phyloP scores from a whole-genome alignment of 2,329 filamentous ascomycete genomes.

The Intubia oerlemansii region DNA sequence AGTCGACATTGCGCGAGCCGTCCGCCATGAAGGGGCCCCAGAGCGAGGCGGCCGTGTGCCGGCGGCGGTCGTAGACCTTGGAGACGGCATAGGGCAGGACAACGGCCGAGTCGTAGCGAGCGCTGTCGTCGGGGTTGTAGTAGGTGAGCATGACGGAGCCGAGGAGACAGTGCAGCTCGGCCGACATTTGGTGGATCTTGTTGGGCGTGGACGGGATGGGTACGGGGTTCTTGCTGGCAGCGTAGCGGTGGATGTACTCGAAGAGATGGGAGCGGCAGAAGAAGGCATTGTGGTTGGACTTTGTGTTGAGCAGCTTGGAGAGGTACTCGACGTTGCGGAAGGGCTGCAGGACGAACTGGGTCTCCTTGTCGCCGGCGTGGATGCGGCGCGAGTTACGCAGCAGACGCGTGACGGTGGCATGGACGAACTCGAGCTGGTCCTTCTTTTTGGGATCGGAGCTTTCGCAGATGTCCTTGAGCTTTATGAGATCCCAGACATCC shows the following conservation, averaged over 20 bases:
- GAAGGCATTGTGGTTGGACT: conserved; percentile 34
- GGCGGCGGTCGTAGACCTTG: conserved; percentile 52
- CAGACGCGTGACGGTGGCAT: conserved; percentile 21
- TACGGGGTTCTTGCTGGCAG: not conserved
- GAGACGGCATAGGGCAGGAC: conserved; percentile 42
- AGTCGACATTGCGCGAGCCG: conserved; percentile 41
- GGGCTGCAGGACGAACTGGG: conserved; percentile 12
- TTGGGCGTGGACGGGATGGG: conserved; percentile 11
- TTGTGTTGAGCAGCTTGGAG: conserved; percentile 19
- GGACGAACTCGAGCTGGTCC: conserved; percentile 25
- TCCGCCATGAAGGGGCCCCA: conserved; percentile 59
- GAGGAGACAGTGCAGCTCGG: conserved; percentile 48
- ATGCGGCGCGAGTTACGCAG: conserved; percentile 21
- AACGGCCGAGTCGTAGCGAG: conserved; percentile 15
- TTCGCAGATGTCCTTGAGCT: conserved; percentile 21
- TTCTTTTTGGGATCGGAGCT: conserved; percentile 17
- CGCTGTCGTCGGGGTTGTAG: conserved; percentile 9
- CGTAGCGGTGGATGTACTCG: conserved; percentile 13
- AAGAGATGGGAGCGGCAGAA: conserved; percentile 44
- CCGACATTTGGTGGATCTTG: conserved; percentile 44
- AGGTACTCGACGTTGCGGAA: conserved; percentile 28
- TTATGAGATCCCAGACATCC: too few relatives aligned
- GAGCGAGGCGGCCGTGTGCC: conserved; percentile 35
- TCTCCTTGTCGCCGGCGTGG: conserved; percentile 10
- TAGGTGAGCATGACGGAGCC: conserved; percentile 33